These are phyloP conservation scores for Aureobasidium melanogenum DNA, from an alignment of 2,329 filamentous ascomycete species.

Conservation along the genomic window DNA sequence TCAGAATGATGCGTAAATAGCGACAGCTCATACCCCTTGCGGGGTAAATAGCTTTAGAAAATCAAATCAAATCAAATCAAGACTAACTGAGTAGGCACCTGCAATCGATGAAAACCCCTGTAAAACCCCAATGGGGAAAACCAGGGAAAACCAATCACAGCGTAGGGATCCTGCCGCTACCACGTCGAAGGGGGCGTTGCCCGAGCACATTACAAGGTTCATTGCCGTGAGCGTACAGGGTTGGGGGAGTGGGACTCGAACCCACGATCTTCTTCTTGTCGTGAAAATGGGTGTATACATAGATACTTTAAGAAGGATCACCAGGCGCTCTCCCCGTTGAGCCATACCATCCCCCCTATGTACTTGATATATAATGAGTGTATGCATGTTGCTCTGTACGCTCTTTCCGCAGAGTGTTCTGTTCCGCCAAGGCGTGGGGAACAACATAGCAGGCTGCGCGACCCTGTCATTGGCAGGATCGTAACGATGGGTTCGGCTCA, in stretches of 20 bases:
- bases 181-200: neutral
- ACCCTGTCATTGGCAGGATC: neutral
- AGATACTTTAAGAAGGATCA: neutral
- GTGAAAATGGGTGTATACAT: slow-evolving; percentile 2
- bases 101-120: neutral
- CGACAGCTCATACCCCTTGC: too few relatives aligned
- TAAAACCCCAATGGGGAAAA: slow-evolving; percentile 1
- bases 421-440: neutral
- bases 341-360: neutral
- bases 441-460: neutral
- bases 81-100: neutral
- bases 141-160: slow-evolving; percentile 1
- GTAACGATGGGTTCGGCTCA: neutral
- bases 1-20: too few relatives aligned
- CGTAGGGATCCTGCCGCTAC: neutral
- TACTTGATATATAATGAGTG: too few relatives aligned
- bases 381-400: too few relatives aligned
- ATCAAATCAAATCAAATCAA: too few relatives aligned
- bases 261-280: neutral
- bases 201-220: neutral
- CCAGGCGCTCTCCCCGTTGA: slow-evolving; percentile 1
- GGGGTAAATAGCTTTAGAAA: too few relatives aligned
- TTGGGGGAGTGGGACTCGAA: neutral
- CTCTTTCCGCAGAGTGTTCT: neutral
- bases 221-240: slow-evolving; percentile 14